Evolutionary conservation across 169 alveolate species (phyloP), one percentile per base, ranked within the genome.

Genomic region (Perkinsus olseni): DNA sequence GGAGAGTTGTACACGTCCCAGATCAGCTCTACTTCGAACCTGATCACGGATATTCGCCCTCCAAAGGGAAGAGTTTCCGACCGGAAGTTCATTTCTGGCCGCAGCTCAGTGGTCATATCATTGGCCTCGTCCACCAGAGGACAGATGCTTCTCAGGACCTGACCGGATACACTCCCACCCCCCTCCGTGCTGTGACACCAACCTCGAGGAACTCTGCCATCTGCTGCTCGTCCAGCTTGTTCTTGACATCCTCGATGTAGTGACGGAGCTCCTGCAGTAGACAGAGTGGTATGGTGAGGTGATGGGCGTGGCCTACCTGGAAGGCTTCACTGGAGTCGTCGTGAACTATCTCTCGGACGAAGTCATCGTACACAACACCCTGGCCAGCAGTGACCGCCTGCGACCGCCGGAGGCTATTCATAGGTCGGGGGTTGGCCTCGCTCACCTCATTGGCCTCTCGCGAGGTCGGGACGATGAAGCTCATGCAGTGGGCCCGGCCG

Each of bases 51-150:
- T 0, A 21, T 50, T n/a, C 36, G 36, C 36, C 40, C 39, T 8
- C 21, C 11, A 36, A 4, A 17, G 4, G 40, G 74, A 36, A 38
- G 31, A 6, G 6, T 4, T 21, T 8, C 20, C 31, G 34, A 36
- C 92, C 50, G 0, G 21, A 36, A 38, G 50, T 38, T 82, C 45
- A 11, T 24, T 10, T 82, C 45, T 38, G 39, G 50, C 45, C 92
- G 17, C 92, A 82, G 10, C n/a, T 38, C 92, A 36, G 28, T 11
- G 13, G 74, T 91, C 74, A 91, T 91, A 40, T 91, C 92, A 31
- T 91, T 91, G 92, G 92, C 92, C 62, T 91, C 92, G n/a, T 91
- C 92, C 36, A 91, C 92, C 38, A 91, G 92, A 6, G 38, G 39
- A 11, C 37, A 40, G 92, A 40, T 40, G 74, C 34, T 91, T 17